Conservation (phyloP, 2,329 filamentous ascomycete genomes). For the Teratosphaeria viscida region DNA sequence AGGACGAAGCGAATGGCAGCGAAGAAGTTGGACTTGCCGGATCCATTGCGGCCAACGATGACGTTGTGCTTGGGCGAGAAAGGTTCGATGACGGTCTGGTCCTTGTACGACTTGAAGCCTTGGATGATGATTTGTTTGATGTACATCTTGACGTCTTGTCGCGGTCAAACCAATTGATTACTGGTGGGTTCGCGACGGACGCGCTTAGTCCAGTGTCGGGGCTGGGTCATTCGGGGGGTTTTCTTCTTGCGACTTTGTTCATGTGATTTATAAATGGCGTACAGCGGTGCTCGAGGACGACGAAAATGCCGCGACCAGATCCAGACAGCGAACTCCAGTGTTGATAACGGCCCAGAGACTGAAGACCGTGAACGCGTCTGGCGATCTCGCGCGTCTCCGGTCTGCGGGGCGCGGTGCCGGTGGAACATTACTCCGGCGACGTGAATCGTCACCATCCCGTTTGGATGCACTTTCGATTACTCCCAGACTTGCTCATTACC, state of each 20-base stretch:
- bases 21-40: slow-evolving; percentile 99
- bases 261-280: background rate
- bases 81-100: slow-evolving; percentile 96
- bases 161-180: background rate
- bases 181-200: background rate
- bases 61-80: slow-evolving; percentile 98
- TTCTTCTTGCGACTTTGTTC: background rate
- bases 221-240: background rate
- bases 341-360: background rate
- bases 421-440: background rate
- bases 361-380: background rate
- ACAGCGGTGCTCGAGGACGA: background rate
- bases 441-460: background rate
- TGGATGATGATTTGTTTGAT: slow-evolving; percentile 99
- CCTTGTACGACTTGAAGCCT: slow-evolving; percentile 96
- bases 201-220: background rate
- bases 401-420: background rate
- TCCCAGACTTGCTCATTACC: too few relatives aligned
- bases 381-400: background rate
- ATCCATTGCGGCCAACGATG: slow-evolving; percentile 97
- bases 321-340: background rate
- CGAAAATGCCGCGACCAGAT: background rate
- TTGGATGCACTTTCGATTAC: background rate
- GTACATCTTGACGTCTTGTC: slow-evolving; percentile 53
- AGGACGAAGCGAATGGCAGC: slow-evolving; percentile 97